Evolutionary conservation across 2,329 filamentous ascomycete genomes (phyloP), one percentile per base, ranked within the genome.

Genomic region (Alternaria longipes): DNA sequence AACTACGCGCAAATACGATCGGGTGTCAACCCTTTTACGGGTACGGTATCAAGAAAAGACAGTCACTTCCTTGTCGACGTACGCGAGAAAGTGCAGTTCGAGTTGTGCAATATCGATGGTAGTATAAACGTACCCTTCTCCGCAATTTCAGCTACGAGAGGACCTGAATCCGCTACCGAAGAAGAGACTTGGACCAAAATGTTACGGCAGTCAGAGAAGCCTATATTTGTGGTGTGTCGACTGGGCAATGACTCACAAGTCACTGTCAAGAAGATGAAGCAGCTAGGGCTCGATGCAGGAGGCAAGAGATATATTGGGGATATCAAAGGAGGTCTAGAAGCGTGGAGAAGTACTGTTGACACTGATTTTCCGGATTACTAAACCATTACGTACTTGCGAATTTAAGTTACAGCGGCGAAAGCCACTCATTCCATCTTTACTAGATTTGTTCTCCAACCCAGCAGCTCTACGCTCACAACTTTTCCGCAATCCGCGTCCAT

Each of bases 21-120:
- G 0, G 73, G 73, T 12, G 65, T 75, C 8, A 77, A 78, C 58
- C 74, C 76, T 1, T 75, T 74, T 50, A 77, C 73, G 2, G 76
- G 72, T 20, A 68, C 68, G 20, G 66, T 71, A 3, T 72, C 71
- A 28, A 73, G 59, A 11, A 73, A 62, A 38, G 68, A 78, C 47
- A 77, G 67, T 16, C 87, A 90, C 54, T 73, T 92, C 1, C 79
- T 97, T 2, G 78, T 98, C 3, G 95, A 98, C 67, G 93, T 97
- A 1, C 85, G 95, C 2, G 93, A 97, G 68, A 88, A 88, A 70
- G 91, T 93, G 28, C 92, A 97, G 62, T 97, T 92, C 67, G 90
- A 91, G 16, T 89, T 98, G 45, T 93, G 90, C 65, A 89, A 85
- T 62, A 83, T 99, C 8, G 83, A 88, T 0, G 91, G 91, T 0